Evolutionary conservation across 2,329 filamentous ascomycete species (phyloP).

Genomic region (Biscogniauxia marginata): DNA sequence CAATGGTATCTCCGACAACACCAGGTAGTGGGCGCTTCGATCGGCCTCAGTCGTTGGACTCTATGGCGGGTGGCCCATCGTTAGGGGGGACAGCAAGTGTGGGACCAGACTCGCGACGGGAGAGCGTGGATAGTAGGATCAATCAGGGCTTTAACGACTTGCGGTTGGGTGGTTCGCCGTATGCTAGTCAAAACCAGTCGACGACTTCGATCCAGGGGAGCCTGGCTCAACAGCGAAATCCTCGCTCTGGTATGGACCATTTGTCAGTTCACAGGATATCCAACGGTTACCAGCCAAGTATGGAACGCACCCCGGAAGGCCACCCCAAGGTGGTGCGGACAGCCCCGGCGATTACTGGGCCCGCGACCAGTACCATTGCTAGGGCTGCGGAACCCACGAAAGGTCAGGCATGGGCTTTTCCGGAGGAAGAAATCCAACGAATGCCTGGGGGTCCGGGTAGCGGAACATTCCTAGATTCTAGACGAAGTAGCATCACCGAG

Average conservation of each 20-base stretch:
- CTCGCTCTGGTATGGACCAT: conserved; percentile 50
- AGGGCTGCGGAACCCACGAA: conserved; percentile 76
- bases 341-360: conserved; percentile 75
- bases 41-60: conserved; percentile 42
- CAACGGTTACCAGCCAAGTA: conserved; percentile 62
- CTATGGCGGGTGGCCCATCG: conserved; percentile 33
- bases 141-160: conserved; percentile 70
- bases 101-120: conserved; percentile 60
- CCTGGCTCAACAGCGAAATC: conserved; percentile 65
- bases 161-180: conserved; percentile 68
- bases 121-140: conserved; percentile 78
- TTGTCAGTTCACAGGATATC: conserved; percentile 59
- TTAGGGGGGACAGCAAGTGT: conserved; percentile 36
- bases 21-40: conserved; percentile 46
- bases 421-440: conserved; percentile 65
- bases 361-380: conserved; percentile 62
- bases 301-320: conserved; percentile 55
- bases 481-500: conserved; percentile 73
- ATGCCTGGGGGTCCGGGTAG: conserved; percentile 45
- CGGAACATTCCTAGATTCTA: conserved; percentile 59
- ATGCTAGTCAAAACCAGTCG: conserved; percentile 74
- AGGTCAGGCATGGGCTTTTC: conserved; percentile 82
- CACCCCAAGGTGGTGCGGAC: conserved; percentile 56
- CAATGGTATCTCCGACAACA: conserved; percentile 62
- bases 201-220: conserved; percentile 72